These are phyloP conservation scores for Pezizomycotina sp. DNA, from an alignment of 2,329 filamentous ascomycete species.

Conservation along the genomic window DNA sequence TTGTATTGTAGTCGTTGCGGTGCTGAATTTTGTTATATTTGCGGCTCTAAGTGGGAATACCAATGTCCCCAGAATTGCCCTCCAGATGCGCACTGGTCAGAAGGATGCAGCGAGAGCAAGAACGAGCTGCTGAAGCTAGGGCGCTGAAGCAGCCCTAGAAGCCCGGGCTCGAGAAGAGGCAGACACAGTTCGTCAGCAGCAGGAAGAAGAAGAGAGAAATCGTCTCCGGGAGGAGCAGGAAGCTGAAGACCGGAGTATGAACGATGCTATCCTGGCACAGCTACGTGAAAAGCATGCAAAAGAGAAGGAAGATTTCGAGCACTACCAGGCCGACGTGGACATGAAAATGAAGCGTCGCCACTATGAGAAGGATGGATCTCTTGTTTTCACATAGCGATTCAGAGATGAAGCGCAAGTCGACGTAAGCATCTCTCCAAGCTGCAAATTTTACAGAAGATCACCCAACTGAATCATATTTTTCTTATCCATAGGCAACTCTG, in stretches of 20 bases:
- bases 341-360: constrained; percentile 15
- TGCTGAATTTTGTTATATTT: constrained; percentile 76
- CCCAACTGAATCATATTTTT: no score
- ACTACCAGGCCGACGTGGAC: constrained; percentile 6
- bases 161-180: constrained; percentile 4
- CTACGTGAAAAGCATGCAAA: constrained; percentile 10
- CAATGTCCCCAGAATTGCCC: no score
- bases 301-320: constrained; percentile 10
- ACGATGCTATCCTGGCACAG: constrained; percentile 10
- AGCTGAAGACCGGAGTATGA: constrained; percentile 6
- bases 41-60: constrained; percentile 51
- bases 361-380: constrained; percentile 17
- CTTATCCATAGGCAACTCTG: no score
- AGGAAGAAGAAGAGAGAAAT: constrained; percentile 4
- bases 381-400: no score
- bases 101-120: constrained; percentile 8
- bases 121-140: constrained; percentile 8
- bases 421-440: no score
- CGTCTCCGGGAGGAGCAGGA: constrained; percentile 7
- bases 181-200: constrained; percentile 1
- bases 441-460: no score
- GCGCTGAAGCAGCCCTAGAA: constrained; percentile 5
- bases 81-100: no score
- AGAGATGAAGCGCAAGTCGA: no score
- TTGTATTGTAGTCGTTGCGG: constrained; percentile 71